These are phyloP conservation scores for Colletotrichum cereale DNA, from an alignment of 2,329 filamentous ascomycete species.

Conservation along the genomic window DNA sequence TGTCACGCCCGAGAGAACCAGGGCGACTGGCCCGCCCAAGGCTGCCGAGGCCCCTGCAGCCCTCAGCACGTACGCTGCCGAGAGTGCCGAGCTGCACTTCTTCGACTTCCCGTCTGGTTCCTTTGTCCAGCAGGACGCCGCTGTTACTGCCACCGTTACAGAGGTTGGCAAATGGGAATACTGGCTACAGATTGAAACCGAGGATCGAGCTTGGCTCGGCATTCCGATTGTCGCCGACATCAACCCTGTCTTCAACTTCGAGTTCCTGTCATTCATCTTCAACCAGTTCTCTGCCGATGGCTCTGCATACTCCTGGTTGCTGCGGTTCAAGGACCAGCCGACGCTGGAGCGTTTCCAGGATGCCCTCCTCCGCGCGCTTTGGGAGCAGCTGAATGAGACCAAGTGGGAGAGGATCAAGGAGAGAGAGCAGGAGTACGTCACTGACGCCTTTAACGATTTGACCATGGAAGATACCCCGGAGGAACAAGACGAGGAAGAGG, in stretches of 20 bases:
- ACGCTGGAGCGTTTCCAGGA: constrained; percentile 90
- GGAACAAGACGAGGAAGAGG: constrained; percentile 59
- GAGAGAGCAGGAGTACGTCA: constrained; percentile 91
- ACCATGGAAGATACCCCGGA: constrained; percentile 83
- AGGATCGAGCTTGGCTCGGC: constrained; percentile 86
- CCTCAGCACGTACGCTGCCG: constrained; percentile 79
- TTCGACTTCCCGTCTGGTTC: constrained; percentile 91
- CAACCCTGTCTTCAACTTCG: constrained; percentile 97
- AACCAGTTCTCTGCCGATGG: constrained; percentile 94
- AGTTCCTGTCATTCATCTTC: constrained; percentile 99
- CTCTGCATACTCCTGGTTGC: constrained; percentile 93
- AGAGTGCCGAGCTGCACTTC: constrained; percentile 88
- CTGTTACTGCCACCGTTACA: constrained; percentile 82
- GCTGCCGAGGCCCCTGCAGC: constrained; percentile 76
- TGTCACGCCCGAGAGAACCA: constrained; percentile 50
- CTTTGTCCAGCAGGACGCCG: constrained; percentile 83
- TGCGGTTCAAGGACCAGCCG: constrained; percentile 88
- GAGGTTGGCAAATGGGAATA: constrained; percentile 95
- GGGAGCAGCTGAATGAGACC: constrained; percentile 94
- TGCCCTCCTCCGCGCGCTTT: constrained; percentile 93
- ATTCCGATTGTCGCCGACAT: constrained; percentile 89
- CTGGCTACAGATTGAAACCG: constrained; percentile 87
- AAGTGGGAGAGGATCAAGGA: constrained; percentile 97
- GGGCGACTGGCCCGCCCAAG: constrained; percentile 58
- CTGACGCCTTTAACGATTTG: constrained; percentile 95